Conservation (phyloP, 2,329 filamentous ascomycete species). For the Arthrobotrys pseudoclavata region DNA sequence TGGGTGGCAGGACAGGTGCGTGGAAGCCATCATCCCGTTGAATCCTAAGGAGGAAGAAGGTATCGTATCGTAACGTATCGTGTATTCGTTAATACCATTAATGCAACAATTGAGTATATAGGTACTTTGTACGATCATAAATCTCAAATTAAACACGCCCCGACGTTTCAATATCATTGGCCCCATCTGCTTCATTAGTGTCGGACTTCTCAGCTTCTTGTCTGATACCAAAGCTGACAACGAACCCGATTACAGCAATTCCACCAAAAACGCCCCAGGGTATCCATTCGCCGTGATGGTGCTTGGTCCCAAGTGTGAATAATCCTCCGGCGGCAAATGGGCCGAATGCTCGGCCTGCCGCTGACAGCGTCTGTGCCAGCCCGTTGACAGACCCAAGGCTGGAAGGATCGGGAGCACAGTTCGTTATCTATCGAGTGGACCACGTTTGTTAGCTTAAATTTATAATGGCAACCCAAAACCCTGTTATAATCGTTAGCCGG, state of each 20-base stretch:
- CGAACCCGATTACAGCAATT: slow-evolving; percentile 82
- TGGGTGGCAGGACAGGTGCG: too few relatives aligned
- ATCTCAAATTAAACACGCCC: slow-evolving; percentile 5
- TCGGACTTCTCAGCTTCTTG: slow-evolving; percentile 66
- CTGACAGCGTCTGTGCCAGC: slow-evolving; percentile 91
- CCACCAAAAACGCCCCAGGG: slow-evolving; percentile 91
- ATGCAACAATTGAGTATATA: neutral
- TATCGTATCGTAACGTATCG: too few relatives aligned
- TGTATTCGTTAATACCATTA: too few relatives aligned
- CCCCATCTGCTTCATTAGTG: slow-evolving; percentile 69
- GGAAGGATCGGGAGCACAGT: slow-evolving; percentile 86
- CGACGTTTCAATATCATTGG: slow-evolving; percentile 29
- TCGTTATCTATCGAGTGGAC: slow-evolving; percentile 78
- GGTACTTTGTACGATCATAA: neutral
- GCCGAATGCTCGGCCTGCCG: slow-evolving; percentile 86
- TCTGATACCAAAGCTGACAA: slow-evolving; percentile 82
- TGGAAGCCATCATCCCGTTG: too few relatives aligned
- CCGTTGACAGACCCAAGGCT: slow-evolving; percentile 92
- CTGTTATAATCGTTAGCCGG: slow-evolving; percentile 1
- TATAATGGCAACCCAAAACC: too few relatives aligned
- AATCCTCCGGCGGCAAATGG: slow-evolving; percentile 89
- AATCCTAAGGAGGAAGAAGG: too few relatives aligned
- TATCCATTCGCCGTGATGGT: slow-evolving; percentile 84
- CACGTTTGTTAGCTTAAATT: neutral
- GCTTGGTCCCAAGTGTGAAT: slow-evolving; percentile 81